Percentiles rank a stretch among this genome's conserved stretches.
These are phyloP conservation scores for Leptographium lundbergii DNA, from an alignment of 2,329 filamentous ascomycete genomes.

Conservation along the genomic window DNA sequence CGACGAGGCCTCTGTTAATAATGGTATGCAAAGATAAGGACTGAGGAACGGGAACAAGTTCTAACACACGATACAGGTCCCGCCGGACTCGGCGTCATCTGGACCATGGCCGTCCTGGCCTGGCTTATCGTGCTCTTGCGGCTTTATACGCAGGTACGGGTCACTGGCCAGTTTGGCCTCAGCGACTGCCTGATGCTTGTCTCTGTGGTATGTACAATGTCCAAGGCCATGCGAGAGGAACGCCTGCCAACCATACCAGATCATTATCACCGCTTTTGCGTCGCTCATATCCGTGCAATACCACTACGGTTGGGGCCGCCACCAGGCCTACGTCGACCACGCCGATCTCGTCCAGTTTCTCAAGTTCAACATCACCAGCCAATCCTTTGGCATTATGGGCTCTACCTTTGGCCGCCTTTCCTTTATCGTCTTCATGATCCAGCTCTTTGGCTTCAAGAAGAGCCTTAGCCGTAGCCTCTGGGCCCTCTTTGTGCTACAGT, in stretches of 20 bases:
- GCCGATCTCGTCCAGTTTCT: not conserved
- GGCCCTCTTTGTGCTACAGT: not conserved
- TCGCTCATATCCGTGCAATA: slow-evolving; percentile 1
- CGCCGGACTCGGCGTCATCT: slow-evolving; percentile 1
- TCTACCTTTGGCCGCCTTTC: slow-evolving; percentile 2
- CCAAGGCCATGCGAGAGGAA: not conserved
- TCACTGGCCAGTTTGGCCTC: not conserved
- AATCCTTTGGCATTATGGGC: slow-evolving; percentile 1
- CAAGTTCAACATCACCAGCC: not conserved
- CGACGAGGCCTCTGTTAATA: not conserved
- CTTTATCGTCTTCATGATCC: not conserved
- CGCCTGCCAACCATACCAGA: not conserved
- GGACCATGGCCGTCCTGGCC: not conserved
- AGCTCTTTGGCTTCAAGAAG: not conserved
- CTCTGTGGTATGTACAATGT: not conserved
- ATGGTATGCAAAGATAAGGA: not conserved
- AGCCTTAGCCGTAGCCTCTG: not conserved
- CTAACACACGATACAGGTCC: not conserved
- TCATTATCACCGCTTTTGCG: not conserved
- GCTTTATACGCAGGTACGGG: not conserved
- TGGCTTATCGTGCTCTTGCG: not conserved
- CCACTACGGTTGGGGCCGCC: slow-evolving; percentile 1
- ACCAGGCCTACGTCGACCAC: not conserved
- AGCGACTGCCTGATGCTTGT: slow-evolving; percentile 1
- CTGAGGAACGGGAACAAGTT: not conserved